phyloP scores from a whole-genome alignment of 2,329 filamentous ascomycete genomes.

The Cladorrhinum sp. region DNA sequence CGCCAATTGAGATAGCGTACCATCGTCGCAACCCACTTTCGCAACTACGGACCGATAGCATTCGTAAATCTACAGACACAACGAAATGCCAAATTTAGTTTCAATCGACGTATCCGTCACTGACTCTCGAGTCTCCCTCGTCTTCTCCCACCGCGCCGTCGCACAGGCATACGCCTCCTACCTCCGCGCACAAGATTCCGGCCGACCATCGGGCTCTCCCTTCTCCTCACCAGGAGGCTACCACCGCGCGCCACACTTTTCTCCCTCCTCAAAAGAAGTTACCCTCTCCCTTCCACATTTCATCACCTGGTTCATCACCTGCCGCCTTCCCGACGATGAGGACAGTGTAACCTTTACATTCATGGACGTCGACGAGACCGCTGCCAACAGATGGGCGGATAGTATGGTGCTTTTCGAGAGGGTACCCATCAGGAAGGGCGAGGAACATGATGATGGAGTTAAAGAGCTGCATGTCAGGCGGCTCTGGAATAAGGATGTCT shows the following conservation, averaged over 20 bases:
- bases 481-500: constrained; percentile 24
- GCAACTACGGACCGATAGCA: neutral
- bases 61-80: neutral
- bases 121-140: constrained; percentile 26
- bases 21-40: neutral
- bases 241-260: constrained; percentile 20
- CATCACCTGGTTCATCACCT: constrained; percentile 31
- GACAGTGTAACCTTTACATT: constrained; percentile 28
- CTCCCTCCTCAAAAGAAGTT: constrained; percentile 22
- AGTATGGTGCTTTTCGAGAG: constrained; percentile 26
- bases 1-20: neutral
- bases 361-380: constrained; percentile 18
- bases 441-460: constrained; percentile 9
- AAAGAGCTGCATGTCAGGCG: constrained; percentile 27
- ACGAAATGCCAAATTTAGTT: constrained; percentile 26
- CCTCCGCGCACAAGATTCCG: constrained; percentile 22
- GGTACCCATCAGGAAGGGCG: constrained; percentile 10
- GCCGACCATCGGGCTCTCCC: constrained; percentile 4
- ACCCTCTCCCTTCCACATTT: constrained; percentile 25
- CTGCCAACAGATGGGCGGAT: constrained; percentile 24
- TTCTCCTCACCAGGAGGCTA: constrained; percentile 19
- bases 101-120: constrained; percentile 28
- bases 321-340: constrained; percentile 29
- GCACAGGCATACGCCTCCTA: constrained; percentile 26
- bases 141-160: constrained; percentile 28